Percentiles rank a stretch among this genome's conserved stretches.
Conservation (phyloP, 2,329 filamentous ascomycete species). For the Xylaria sp. region DNA sequence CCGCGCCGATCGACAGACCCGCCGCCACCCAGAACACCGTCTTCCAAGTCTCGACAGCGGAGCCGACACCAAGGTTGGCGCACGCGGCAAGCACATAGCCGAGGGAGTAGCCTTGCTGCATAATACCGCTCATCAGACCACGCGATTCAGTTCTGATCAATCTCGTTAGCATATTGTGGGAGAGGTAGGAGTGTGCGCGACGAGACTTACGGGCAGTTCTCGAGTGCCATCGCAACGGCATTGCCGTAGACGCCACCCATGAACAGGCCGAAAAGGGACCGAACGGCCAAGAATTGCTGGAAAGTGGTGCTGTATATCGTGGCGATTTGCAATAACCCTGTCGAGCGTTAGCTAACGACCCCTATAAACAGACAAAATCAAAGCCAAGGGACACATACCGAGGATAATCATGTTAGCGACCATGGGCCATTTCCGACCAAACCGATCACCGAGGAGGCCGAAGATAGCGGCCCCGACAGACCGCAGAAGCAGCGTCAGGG, state of each 20-base stretch:
- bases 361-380: background rate
- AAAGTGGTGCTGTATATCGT: constrained; percentile 78
- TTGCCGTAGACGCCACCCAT: constrained; percentile 84
- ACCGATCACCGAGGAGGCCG: constrained; percentile 76
- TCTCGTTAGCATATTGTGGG: constrained; percentile 4
- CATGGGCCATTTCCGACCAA: constrained; percentile 83
- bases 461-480: constrained; percentile 77
- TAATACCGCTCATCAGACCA: constrained; percentile 79
- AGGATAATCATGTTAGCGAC: constrained; percentile 77
- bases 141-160: constrained; percentile 60
- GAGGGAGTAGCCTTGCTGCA: constrained; percentile 81
- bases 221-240: constrained; percentile 76
- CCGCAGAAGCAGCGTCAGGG: constrained; percentile 72
- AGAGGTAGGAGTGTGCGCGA: background rate
- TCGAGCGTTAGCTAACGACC: background rate
- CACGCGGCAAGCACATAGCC: constrained; percentile 80
- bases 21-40: constrained; percentile 74
- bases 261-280: constrained; percentile 74
- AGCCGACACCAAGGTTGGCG: constrained; percentile 74
- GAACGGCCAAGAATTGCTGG: constrained; percentile 72
- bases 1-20: constrained; percentile 68
- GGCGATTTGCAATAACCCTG: constrained; percentile 65
- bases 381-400: constrained; percentile 53
- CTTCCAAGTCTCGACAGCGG: constrained; percentile 67
- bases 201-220: constrained; percentile 65